Conservation (phyloP, 1,139 yeast species). For the Pichia sp. region DNA sequence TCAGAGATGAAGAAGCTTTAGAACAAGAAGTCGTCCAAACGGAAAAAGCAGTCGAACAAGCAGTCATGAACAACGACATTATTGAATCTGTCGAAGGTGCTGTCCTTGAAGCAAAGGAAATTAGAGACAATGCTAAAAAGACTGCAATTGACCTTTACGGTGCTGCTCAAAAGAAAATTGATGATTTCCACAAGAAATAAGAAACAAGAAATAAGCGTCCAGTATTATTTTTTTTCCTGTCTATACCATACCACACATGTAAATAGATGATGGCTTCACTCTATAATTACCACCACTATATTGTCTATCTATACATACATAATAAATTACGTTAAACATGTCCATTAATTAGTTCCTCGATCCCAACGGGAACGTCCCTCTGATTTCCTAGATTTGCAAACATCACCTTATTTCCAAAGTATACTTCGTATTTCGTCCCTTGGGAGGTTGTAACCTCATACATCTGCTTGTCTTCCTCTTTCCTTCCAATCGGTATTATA, state of each 20-base stretch:
- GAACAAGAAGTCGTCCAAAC: constrained; percentile 11
- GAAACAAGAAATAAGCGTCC: too few relatives aligned
- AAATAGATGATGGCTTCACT: too few relatives aligned
- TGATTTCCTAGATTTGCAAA: constrained; percentile 15
- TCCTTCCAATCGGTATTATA: constrained; percentile 5
- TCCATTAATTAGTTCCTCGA: too few relatives aligned
- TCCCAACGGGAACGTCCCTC: too few relatives aligned
- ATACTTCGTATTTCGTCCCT: too few relatives aligned
- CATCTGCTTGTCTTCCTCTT: constrained; percentile 2
- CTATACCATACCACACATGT: too few relatives aligned
- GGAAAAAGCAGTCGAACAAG: constrained; percentile 15
- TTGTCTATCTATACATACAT: too few relatives aligned
- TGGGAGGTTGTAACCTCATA: too few relatives aligned
- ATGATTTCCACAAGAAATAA: constrained; percentile 14
- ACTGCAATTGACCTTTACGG: constrained; percentile 14
- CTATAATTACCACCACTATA: too few relatives aligned
- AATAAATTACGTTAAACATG: too few relatives aligned
- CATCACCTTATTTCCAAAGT: constrained; percentile 22
- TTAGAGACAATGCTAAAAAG: constrained; percentile 9
- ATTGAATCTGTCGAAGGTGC: constrained; percentile 18
- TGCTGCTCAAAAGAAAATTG: constrained; percentile 17
- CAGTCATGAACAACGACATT: constrained; percentile 15
- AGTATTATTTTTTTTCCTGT: too few relatives aligned
- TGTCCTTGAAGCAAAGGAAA: constrained; percentile 23
- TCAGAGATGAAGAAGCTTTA: constrained; percentile 64